Evolutionary conservation across 768 basidiomycete genomes (phyloP), one percentile per base, ranked within the genome.

Genomic region (Lanmaoa rubissima): DNA sequence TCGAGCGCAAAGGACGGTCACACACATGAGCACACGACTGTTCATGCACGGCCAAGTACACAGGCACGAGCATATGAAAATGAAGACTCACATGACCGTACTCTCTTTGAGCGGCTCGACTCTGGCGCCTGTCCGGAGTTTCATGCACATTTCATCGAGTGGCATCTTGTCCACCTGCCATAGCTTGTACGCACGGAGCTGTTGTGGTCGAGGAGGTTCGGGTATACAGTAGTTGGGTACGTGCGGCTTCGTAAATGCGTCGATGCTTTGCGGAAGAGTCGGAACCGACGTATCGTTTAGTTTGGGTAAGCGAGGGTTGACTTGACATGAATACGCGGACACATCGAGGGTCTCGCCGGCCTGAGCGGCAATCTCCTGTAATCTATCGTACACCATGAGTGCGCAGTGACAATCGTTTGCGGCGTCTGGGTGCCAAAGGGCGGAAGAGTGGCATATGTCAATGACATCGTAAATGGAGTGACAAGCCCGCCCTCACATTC

Each of bases 331-430:
- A 47, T 65, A 74, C 14, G 40, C 54, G 5, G 53, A 50, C 12
- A 56, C 43, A 13, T 62, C 54, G 40, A 76, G 41, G 28, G 48
- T 48, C 31, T 57, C 60, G 21, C 60, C 58, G 12, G 61, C 39
- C 17, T 62, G 51, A 17, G 56, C 45, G 2, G 77, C 77, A 5
- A 76, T 71, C 4, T 54, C 61, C 24, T 70, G 46, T n/a, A 82
- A 50, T 39, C 58, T 66, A 19, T 73, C 69, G 61, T 79, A 78
- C 19, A 81, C 75, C 64, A 74, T 71, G 14, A 82, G 65, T 5
- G 76, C 78, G 42, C 74, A 78, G 55, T 82, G 74, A 42, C 75
- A 78, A 54, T 82, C 81, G 57, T 82, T 82, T 0, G 81, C 80
- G 2, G 81, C 81, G 57, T 82, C 80, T 81, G 42, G 4, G 10